Evolutionary conservation across 371 early-diverging fungal genomes (phyloP), one percentile per base, ranked within the genome.

Genomic region (Cokeromyces recurvatus): DNA sequence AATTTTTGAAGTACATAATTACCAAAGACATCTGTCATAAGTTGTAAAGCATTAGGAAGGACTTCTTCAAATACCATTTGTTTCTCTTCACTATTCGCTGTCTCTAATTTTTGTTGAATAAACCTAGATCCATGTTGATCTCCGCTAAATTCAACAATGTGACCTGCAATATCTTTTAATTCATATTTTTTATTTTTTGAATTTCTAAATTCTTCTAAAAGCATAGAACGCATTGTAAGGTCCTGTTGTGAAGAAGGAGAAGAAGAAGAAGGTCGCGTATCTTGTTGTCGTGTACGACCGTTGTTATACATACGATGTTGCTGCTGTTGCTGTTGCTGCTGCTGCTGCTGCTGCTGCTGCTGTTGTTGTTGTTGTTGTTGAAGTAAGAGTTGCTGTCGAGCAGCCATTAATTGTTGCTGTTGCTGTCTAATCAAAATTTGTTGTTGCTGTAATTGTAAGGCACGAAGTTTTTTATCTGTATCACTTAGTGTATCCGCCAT

Each of bases 1-100:
- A 99, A 91, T 78, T 99, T 99, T 74, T 99, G 99, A 48, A 99
- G 91, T 31, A 99, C 99, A 64, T 99, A 99, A 78, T 99, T 99
- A 36, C 99, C 99, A 86, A 99, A 99, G 0, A 99, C 96, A 67
- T 99, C 99, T 0, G 94, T 93, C 91, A 94, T 96, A 35, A 99
- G 77, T 48, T 96, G 94, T 29, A 94, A 71, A 4, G 94, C 86
- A 48, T 89, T 85, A 31, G 97, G 93, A 25, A 88, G 64, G 20
- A 99, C 91, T 70, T 98, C 95, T 16, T 92, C 85, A 77, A 99
- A 99, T 10, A 99, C 96, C 49, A 92, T 77, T 48, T 90, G 86
- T 75, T 94, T 94, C 47, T 99, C 98, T 43, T 95, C 96, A 27
- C 72, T 79, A 17, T 81, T 83, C 3, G 94, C 94, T 1, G 86